Conservation (phyloP, 1,284 basidiomycete species). For the Stereum hirsutum region DNA sequence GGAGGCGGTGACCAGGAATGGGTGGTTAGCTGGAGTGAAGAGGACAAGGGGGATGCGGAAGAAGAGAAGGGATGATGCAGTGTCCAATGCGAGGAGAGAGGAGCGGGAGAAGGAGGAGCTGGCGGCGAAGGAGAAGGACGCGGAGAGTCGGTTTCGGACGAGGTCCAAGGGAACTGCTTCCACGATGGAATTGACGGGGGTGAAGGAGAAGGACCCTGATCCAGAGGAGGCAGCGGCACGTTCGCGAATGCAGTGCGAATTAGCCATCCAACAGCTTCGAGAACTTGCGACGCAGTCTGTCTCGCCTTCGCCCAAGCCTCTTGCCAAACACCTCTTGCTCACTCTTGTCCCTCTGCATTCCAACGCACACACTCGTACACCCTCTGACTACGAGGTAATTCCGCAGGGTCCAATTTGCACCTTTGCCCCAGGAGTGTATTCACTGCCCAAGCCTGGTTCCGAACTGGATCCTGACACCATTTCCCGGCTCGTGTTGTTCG, state of each 20-base stretch:
- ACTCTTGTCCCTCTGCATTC: slow-evolving; percentile 30
- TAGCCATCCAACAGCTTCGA: slow-evolving; percentile 21
- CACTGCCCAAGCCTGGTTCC: slow-evolving; percentile 24
- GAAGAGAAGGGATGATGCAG: slow-evolving; percentile 4
- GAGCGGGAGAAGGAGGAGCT: slow-evolving; percentile 10
- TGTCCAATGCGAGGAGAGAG: slow-evolving; percentile 2
- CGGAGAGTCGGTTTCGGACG: slow-evolving; percentile 12
- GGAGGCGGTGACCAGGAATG: slow-evolving; percentile 20
- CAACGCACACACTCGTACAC: slow-evolving; percentile 11
- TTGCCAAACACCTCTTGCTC: slow-evolving; percentile 38
- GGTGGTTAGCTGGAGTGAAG: slow-evolving; percentile 26
- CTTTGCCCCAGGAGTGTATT: slow-evolving; percentile 33
- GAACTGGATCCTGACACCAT: slow-evolving; percentile 18
- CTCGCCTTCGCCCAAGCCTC: slow-evolving; percentile 20
- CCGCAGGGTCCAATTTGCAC: slow-evolving; percentile 32
- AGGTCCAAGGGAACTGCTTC: slow-evolving; percentile 9
- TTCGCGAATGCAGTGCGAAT: slow-evolving; percentile 7
- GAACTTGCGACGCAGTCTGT: slow-evolving; percentile 18
- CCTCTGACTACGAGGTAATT: slow-evolving; percentile 31
- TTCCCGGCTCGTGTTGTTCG: slow-evolving; percentile 30
- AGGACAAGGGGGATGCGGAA: slow-evolving; percentile 5
- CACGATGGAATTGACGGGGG: slow-evolving; percentile 8
- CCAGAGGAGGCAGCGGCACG: slow-evolving; percentile 6
- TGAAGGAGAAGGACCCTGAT: slow-evolving; percentile 6
- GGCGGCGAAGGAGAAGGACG: slow-evolving; percentile 15